These are phyloP conservation scores for Cucumis melo DNA, from an alignment of 306 rosid genomes.

Conservation along the genomic window DNA sequence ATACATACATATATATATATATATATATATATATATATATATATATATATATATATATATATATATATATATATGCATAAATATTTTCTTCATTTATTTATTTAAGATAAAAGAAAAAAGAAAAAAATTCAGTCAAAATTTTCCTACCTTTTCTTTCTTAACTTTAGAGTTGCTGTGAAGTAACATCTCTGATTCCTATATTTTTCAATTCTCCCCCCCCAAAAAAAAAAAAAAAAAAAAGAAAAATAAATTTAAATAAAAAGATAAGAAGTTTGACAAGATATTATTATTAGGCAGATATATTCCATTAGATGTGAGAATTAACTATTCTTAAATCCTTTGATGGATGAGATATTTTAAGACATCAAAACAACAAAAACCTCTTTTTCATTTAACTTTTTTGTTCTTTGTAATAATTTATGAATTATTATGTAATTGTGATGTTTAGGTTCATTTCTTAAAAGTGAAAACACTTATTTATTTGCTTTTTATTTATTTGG, in stretches of 20 bases:
- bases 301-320: neutral
- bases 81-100: too few species aligned
- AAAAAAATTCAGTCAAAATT: neutral
- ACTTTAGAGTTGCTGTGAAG: neutral
- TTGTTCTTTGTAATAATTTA: too few species aligned
- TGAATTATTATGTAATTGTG: too few species aligned
- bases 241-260: neutral
- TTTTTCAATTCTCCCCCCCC: neutral
- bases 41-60: neutral
- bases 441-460: too few species aligned
- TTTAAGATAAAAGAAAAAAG: neutral
- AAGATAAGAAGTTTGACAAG: neutral
- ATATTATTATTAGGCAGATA: neutral
- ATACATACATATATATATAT: neutral
- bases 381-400: neutral
- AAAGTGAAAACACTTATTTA: too few species aligned
- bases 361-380: neutral
- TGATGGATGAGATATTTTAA: neutral
- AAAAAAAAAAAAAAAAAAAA: neutral
- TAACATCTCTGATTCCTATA: slow-evolving; percentile 4
- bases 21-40: neutral
- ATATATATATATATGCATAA: neutral
- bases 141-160: neutral
- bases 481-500: too few species aligned
- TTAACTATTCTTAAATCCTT: neutral